A percentile compares a stretch with the other conserved stretches of the same genome.
phyloP scores from a whole-genome alignment of 2,329 filamentous ascomycete genomes.

The Fusarium sp. region DNA sequence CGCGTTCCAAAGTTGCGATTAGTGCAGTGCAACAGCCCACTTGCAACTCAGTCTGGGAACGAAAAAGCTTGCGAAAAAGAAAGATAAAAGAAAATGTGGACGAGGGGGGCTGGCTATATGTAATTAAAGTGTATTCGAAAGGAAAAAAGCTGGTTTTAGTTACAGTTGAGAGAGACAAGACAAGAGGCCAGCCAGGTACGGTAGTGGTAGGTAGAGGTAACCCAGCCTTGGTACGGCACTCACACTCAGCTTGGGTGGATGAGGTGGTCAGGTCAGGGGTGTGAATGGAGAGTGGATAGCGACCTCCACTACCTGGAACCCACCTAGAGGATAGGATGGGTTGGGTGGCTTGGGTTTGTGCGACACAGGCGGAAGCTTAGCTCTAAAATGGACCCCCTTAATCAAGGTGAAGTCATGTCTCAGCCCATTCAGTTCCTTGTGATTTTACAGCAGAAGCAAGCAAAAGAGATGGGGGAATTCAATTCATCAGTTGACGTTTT shows the following conservation, averaged over 20 bases:
- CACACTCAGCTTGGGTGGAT: constrained; percentile 26
- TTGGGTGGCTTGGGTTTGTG: constrained; percentile 5
- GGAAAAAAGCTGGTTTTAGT: constrained; percentile 36
- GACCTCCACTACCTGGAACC: not conserved
- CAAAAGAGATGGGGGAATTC: constrained; percentile 2
- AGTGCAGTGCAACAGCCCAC: constrained; percentile 1
- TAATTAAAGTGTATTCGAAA: constrained; percentile 30
- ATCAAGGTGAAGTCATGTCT: constrained; percentile 50
- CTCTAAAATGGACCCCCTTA: constrained; percentile 35
- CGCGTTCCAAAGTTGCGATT: constrained; percentile 26
- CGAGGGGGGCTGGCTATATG: constrained; percentile 32
- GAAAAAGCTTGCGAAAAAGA: constrained; percentile 22
- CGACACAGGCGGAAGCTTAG: constrained; percentile 27
- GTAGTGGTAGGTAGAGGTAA: constrained; percentile 9
- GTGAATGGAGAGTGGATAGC: constrained; percentile 21
- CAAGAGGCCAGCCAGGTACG: constrained; percentile 4
- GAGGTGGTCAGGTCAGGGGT: constrained; percentile 35
- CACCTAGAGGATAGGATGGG: too few species aligned
- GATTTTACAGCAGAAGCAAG: constrained; percentile 9
- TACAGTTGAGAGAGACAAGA: not conserved
- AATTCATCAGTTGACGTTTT: not conserved
- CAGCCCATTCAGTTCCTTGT: constrained; percentile 32
- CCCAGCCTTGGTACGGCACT: constrained; percentile 8
- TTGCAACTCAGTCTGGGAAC: constrained; percentile 10
- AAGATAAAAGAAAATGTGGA: not conserved